Evolutionary conservation across 345 rosid species (phyloP), one percentile per base, ranked within the genome.

Genomic region (Pistacia atlantica): DNA sequence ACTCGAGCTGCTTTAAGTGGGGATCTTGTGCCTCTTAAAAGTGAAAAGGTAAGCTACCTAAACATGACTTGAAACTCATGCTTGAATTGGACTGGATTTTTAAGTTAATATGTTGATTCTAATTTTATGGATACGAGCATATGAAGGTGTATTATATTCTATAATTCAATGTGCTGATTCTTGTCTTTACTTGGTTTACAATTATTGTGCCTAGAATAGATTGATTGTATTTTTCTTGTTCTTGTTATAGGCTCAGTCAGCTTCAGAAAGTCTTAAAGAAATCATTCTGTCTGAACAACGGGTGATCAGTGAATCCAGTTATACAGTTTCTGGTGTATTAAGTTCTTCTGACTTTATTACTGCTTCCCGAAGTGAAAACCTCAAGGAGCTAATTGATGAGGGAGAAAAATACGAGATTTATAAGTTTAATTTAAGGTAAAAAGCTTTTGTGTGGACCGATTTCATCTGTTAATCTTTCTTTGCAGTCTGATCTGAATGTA

Each of bases 1-100:
- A 80, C 86, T 64, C 83, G 92, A 77, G 87, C 91, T 80, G 97
- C 97, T 82, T 75, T 95, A 69, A 89, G 84, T 18, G 98, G 98
- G 70, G 95, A 93, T 72, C 82, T 90, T 58, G 59, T 82, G 74
- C 89, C 95, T 83, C 90, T 95, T 63, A 85, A 79, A 62, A 91
- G 85, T 58, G 86, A 87, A 80, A 90, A 88, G 90, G 98, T 95
- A 74, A 72, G 67, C 49, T 61, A 1, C 66, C 45, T 42, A 22
- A 8, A 38, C 59, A 28, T 14, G 58, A 46, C 54, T 73, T 48
- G 65, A 73, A 48, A 61, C 49, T 62, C 11, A 18, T 49, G 7
- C 49, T 4, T 33, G 28, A 17, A 54, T 3, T 42, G 46, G 9
- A 42, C 46, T 42, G 8, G 46, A 42, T 42, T n/a, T 18, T 58